Evolutionary conservation across 2,329 filamentous ascomycete genomes (phyloP).

Genomic region (Aspergillus pseudoterreus): DNA sequence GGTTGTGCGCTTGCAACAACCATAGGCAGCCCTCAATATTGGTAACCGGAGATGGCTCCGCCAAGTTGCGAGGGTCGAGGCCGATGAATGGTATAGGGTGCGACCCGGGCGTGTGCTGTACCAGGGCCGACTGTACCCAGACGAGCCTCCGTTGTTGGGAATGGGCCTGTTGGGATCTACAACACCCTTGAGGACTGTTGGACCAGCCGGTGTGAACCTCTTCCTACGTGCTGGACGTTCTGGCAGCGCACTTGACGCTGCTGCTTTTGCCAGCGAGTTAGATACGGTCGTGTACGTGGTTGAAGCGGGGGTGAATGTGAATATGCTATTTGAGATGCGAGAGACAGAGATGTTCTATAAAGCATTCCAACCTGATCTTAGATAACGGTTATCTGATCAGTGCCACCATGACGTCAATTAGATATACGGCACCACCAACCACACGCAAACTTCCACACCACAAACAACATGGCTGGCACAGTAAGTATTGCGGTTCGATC

Average conservation of each 20-base stretch:
- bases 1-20: not conserved
- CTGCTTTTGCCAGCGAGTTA: not conserved
- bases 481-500: not conserved
- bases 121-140: not conserved
- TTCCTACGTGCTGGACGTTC: not conserved
- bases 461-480: not conserved
- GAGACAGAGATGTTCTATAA: too few relatives aligned
- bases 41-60: constrained; percentile 5
- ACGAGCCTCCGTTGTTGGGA: too few relatives aligned
- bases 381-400: too few relatives aligned
- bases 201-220: not conserved
- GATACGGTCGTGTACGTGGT: not conserved
- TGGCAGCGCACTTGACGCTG: not conserved
- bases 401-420: too few relatives aligned
- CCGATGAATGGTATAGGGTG: not conserved
- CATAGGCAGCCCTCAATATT: constrained; percentile 7
- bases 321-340: not conserved
- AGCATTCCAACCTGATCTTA: too few relatives aligned
- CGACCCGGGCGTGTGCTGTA: not conserved
- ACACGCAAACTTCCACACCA: too few relatives aligned
- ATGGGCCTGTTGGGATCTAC: too few relatives aligned
- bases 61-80: not conserved
- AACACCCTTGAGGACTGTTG: too few relatives aligned
- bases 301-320: not conserved
- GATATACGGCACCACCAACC: too few relatives aligned